Evolutionary conservation across 202 grass and related monocot genomes (phyloP).

Genomic region (Alloteropsis angusta): DNA sequence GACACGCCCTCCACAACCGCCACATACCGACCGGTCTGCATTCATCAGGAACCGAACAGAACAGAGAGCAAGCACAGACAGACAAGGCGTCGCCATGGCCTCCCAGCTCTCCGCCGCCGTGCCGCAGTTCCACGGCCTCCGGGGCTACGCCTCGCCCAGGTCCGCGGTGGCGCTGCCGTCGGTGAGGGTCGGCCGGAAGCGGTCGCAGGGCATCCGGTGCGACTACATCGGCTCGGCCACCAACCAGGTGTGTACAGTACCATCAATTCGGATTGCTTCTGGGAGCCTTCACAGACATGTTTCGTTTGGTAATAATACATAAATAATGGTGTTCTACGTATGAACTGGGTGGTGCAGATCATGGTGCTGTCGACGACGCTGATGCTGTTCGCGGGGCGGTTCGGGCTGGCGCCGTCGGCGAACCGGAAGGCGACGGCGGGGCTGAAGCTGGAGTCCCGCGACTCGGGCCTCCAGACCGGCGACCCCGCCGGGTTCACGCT

Average conservation of each 20-base stretch:
- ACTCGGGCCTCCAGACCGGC: conserved; percentile 86
- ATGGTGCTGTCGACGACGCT: conserved; percentile 87
- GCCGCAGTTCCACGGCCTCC: conserved; percentile 59
- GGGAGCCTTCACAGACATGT: too few relatives aligned
- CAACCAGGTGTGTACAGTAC: conserved; percentile 30
- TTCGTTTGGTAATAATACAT: too few relatives aligned
- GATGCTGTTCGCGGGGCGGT: conserved; percentile 89
- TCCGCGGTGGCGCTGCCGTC: conserved; percentile 33
- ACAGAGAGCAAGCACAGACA: neutral
- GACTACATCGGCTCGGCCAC: conserved; percentile 84
- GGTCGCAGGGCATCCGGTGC: conserved; percentile 63
- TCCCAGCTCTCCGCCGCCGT: conserved; percentile 61
- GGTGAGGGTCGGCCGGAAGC: conserved; percentile 20
- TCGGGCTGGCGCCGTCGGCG: conserved; percentile 88
- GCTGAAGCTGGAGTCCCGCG: conserved; percentile 70
- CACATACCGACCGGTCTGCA: neutral
- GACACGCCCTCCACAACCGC: neutral
- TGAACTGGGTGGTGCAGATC: conserved; percentile 28
- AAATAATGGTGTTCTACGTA: too few relatives aligned
- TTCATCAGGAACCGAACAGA: neutral
- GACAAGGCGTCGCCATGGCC: conserved; percentile 37
- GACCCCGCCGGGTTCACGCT: conserved; percentile 94
- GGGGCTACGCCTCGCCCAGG: conserved; percentile 27
- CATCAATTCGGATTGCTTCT: too few relatives aligned
- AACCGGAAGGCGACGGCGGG: conserved; percentile 91